Evolutionary conservation across 306 rosid genomes (phyloP), one percentile per base, ranked within the genome.

Genomic region (Trifolium pratense): DNA sequence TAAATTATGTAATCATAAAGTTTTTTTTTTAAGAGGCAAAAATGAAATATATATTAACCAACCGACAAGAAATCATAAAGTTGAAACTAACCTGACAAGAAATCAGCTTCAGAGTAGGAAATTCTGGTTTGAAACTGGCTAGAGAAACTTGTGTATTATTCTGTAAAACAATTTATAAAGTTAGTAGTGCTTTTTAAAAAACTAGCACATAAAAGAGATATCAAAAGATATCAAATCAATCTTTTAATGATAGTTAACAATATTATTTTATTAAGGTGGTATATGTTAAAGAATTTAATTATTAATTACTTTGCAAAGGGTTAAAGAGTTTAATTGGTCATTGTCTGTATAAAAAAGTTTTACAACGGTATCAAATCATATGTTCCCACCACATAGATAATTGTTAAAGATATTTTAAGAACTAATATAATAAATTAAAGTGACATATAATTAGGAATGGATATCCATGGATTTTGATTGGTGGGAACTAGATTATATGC

Each of bases 101-200:
- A 76, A 81, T 75, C 42, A 75, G 77, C 78, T 81, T 81, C 59
- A 81, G 58, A 14, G 78, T 75, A 5, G 31, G 1, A 73, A 70
- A 81, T 23, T 75, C 81, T 18, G 78, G 81, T 56, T 65, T 75
- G 75, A 13, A 75, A 45, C 59, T 48, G 70, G 20, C 31, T 2
- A 14, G 15, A 12, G 70, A 6, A 70, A 69, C 56, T 17, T 10
- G 59, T 39, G 78, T 45, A 17, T 9, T 21, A 64, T 66, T 64
- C 80, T 80, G 78, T 26, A 56, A 66, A 51, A 23, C 63, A 80
- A 52, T 5, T 60, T 1, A 32, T 11, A 15, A 66, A 51, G 57
- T 65, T 23, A 63, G 62, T 34, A 34, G 37, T 74, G 7, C 40
- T 48, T 68, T 68, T n/a, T 9, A 13, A 11, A 18, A 42, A 21